Evolutionary conservation across 1,284 basidiomycete genomes (phyloP), one percentile per base, ranked within the genome.

Genomic region (Irpex lacteus): DNA sequence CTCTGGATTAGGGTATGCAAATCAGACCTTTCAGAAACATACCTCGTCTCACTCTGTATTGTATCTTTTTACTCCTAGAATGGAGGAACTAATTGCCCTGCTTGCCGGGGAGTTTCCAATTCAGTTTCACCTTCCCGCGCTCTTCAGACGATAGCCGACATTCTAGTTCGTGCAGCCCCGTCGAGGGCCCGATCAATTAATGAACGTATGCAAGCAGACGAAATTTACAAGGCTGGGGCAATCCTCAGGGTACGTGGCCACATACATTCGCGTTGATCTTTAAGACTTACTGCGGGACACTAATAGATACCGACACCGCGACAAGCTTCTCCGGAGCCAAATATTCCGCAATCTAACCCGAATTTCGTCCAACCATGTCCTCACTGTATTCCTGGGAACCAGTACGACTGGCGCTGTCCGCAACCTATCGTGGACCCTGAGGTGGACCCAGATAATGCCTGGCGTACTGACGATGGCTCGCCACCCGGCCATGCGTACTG

Each of bases 41-140:
- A 47, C 61, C 19, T 59, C n/a, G 34, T 32, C 34, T 36, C 19
- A 38, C 44, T 32, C 37, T 60, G 15, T 40, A 13, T 26, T 11
- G 5, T 60, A 4, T 9, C 19, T 8, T 54, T 15, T 5, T 54
- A 15, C 52, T 47, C 36, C 2, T 40, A 93, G 91, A 92, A 92
- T 70, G 89, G 90, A 36, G 91, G 91, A 54, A 88, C 89, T 13
- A 90, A 86, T 70, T 93, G 91, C 71, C 91, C 91, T 26, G 86
- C 88, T 9, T 93, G 91, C 71, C 85, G 91, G 60, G 82, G 85
- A 19, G 68, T 80, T 21, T 88, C 91, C n/a, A 85, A 81, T 13
- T 78, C 81, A 32, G 90, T 90, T 37, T 81, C 82, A 2, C 88
- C 88, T 18, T 92, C 88, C 62, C 84, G 91, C 38, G 81, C 85